Evolutionary conservation across 306 rosid genomes (phyloP).

Genomic region (Quercus cerris): DNA sequence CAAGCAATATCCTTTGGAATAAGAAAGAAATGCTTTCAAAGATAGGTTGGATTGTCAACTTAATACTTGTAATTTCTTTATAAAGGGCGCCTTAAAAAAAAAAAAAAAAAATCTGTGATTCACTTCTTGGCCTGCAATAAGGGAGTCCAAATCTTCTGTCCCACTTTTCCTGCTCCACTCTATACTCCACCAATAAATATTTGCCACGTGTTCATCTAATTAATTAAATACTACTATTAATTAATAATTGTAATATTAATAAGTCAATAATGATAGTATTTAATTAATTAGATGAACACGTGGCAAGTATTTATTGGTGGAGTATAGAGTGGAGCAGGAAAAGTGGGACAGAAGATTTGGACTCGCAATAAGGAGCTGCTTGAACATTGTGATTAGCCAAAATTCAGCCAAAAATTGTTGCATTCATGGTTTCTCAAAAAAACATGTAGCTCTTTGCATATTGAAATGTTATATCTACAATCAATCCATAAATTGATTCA

Average conservation of each 20-base stretch:
- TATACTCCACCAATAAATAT: too few species aligned
- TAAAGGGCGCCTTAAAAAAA: background rate
- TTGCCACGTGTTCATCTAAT: too few species aligned
- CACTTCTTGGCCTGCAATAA: background rate
- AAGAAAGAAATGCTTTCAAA: background rate
- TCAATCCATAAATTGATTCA: background rate
- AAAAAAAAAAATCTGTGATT: too few species aligned
- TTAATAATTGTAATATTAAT: too few species aligned
- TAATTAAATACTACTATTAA: too few species aligned
- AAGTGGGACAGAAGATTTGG: too few species aligned
- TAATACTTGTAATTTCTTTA: background rate
- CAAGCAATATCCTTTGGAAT: background rate
- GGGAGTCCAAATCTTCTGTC: too few species aligned
- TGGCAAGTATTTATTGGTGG: too few species aligned
- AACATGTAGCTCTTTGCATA: background rate
- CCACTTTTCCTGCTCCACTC: too few species aligned
- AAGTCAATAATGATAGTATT: too few species aligned
- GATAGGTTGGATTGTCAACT: background rate
- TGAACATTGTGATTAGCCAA: background rate
- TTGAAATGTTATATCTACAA: background rate
- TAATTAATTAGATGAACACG: too few species aligned
- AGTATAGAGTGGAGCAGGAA: too few species aligned
- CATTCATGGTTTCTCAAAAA: background rate
- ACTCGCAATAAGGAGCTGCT: background rate
- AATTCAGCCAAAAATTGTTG: background rate